Conservation (phyloP, 2,329 filamentous ascomycete genomes). For the Keithomyces neogunnii region DNA sequence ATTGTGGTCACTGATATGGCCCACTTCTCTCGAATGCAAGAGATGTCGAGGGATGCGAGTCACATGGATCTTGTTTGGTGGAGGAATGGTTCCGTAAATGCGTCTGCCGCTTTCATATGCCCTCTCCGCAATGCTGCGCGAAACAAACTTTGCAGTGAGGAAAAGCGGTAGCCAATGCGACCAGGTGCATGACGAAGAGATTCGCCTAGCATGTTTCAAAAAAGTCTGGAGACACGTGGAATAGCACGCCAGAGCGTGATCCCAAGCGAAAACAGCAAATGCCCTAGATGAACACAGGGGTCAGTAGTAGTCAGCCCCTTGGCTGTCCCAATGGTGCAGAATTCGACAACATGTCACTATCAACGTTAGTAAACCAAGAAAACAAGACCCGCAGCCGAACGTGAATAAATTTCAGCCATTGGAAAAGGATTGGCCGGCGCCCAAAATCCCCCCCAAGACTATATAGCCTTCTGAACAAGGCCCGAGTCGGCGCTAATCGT, state of each 20-base stretch:
- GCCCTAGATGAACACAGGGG: neutral
- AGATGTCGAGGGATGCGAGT: no score
- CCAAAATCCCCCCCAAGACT: neutral
- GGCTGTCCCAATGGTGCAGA: neutral
- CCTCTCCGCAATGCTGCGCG: slow-evolving; percentile 43
- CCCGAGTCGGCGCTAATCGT: slow-evolving; percentile 4
- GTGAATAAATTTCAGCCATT: neutral
- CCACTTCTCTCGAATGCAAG: no score
- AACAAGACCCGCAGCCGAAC: neutral
- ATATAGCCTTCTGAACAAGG: neutral
- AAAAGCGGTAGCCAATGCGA: slow-evolving; percentile 27
- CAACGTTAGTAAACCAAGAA: slow-evolving; percentile 17
- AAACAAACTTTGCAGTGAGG: slow-evolving; percentile 44
- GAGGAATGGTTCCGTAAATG: no score
- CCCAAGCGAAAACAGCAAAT: neutral
- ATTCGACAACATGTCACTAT: slow-evolving; percentile 17
- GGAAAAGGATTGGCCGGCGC: neutral
- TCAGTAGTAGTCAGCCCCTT: slow-evolving; percentile 1
- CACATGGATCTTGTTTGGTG: no score
- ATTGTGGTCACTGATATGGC: no score
- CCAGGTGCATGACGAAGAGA: neutral
- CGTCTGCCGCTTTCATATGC: neutral
- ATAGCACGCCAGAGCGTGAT: neutral
- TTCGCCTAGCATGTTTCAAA: neutral
- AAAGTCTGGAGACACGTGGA: neutral